These are phyloP conservation scores for Elaeis oleifera DNA, from an alignment of 202 grass and related monocot genomes.

Conservation along the genomic window DNA sequence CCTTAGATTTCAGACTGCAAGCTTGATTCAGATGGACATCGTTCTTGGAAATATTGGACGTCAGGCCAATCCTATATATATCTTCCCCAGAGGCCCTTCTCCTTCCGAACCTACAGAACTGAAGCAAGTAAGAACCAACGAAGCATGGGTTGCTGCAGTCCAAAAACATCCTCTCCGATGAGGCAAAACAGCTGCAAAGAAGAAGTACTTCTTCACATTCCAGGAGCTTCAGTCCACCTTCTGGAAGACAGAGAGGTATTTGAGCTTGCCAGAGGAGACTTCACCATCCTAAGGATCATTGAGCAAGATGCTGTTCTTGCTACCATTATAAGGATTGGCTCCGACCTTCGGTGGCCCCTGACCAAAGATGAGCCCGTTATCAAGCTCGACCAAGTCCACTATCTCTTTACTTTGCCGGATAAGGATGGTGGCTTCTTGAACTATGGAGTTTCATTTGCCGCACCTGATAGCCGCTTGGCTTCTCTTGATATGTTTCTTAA, in stretches of 20 bases:
- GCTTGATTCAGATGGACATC: no score
- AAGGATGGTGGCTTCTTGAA: conserved; percentile 66
- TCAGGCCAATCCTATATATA: no score
- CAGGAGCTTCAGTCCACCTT: conserved; percentile 61
- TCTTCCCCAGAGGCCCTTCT: no score
- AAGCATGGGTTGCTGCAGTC: conserved; percentile 51
- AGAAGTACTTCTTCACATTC: conserved; percentile 56
- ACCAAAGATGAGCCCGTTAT: conserved; percentile 87
- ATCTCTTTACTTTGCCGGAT: conserved; percentile 80
- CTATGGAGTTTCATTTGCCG: conserved; percentile 73
- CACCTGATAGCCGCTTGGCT: conserved; percentile 31
- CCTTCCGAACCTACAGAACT: no score
- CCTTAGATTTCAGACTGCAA: no score
- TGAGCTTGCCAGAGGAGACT: conserved; percentile 54
- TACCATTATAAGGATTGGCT: conserved; percentile 48
- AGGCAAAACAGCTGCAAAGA: conserved; percentile 36
- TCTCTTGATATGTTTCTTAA: conserved; percentile 66
- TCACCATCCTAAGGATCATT: conserved; percentile 43
- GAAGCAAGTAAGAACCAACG: neutral
- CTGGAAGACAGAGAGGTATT: conserved; percentile 36
- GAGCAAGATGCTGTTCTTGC: conserved; percentile 55
- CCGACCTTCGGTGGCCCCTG: conserved; percentile 70
- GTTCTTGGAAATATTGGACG: no score
- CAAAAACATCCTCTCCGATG: conserved; percentile 20
- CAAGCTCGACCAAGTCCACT: conserved; percentile 65